phyloP scores from a whole-genome alignment of 1,284 basidiomycete genomes.

The Pyrrhoderma lamaoense region DNA sequence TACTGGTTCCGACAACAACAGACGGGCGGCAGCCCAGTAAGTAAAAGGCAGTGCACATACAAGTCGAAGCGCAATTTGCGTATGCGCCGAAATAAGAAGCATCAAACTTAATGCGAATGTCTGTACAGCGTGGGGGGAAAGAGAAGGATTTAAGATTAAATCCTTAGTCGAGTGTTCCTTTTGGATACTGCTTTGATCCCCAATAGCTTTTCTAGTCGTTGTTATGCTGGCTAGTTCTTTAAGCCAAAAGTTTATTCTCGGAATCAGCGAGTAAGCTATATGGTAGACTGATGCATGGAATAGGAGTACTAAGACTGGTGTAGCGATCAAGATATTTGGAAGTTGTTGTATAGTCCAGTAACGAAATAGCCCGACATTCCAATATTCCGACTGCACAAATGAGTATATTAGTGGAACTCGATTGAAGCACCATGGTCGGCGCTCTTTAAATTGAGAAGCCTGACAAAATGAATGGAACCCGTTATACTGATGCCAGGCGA shows the following conservation, averaged over 20 bases:
- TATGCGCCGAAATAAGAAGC: slow-evolving; percentile 78
- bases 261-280: slow-evolving; percentile 1
- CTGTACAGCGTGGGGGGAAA: slow-evolving; percentile 64
- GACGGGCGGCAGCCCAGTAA: slow-evolving; percentile 77
- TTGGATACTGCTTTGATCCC: not conserved
- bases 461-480: slow-evolving; percentile 65
- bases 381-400: slow-evolving; percentile 72
- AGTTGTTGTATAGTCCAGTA: slow-evolving; percentile 84
- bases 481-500: slow-evolving; percentile 60
- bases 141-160: slow-evolving; percentile 31
- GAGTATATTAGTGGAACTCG: slow-evolving; percentile 67
- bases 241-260: not conserved
- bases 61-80: slow-evolving; percentile 84
- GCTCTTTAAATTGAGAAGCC: slow-evolving; percentile 4
- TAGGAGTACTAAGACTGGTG: slow-evolving; percentile 60
- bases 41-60: slow-evolving; percentile 73
- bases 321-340: slow-evolving; percentile 82
- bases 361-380: slow-evolving; percentile 78
- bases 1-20: slow-evolving; percentile 43
- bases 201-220: too few relatives aligned
- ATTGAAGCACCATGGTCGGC: slow-evolving; percentile 58
- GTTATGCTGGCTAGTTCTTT: too few relatives aligned
- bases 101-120: slow-evolving; percentile 52
- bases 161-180: not conserved
- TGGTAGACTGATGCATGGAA: slow-evolving; percentile 37